Base-by-base conservation (phyloP, 2,329 filamentous ascomycete genomes). In the Ustulina deusta region DNA sequence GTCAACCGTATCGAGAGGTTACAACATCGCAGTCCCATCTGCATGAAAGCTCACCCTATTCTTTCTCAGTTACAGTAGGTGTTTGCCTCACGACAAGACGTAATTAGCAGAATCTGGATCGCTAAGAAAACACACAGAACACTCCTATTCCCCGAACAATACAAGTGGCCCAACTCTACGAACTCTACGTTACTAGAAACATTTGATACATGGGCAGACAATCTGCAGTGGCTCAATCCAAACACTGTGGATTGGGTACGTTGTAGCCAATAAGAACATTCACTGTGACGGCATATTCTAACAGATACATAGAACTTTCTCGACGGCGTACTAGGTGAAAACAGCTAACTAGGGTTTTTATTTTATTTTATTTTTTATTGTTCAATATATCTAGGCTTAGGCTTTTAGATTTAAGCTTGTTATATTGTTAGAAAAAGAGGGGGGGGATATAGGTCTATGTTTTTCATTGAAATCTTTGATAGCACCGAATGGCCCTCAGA, bases 301-400 rank as follows among this genome's bases (percentile, higher is more conserved):
- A 65, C 34, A 3, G 9, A 6, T 13, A 11, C 13, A 4, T 56
- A 65, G 63, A 65, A 65, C 20, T 61, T 65, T 9, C n/a, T 65
- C 22, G 63, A 65, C 17, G 63, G 63, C 15, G 44, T 65, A 61
- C 32, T 65, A 40, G 56, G 49, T 17, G 56, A 60, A 32, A 65
- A 55, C 29, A 40, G 15, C 25, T 59, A n/a, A 55, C 29, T 17
- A 29, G 84, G n/a, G n/a, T n/a, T n/a, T n/a, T n/a, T n/a, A n/a
- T n/a, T n/a, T n/a, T n/a, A n/a, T n/a, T n/a, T n/a, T n/a, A n/a
- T n/a, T n/a, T n/a, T n/a, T n/a, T n/a, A n/a, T n/a, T n/a, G n/a
- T n/a, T n/a, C n/a, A n/a, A n/a, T n/a, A n/a, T n/a, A n/a, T n/a
- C n/a, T n/a, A n/a, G n/a, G n/a, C n/a, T n/a, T n/a, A n/a, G n/a